These are phyloP conservation scores for Diplodia scrobiculata DNA, from an alignment of 2,329 filamentous ascomycete species.

Conservation along the genomic window DNA sequence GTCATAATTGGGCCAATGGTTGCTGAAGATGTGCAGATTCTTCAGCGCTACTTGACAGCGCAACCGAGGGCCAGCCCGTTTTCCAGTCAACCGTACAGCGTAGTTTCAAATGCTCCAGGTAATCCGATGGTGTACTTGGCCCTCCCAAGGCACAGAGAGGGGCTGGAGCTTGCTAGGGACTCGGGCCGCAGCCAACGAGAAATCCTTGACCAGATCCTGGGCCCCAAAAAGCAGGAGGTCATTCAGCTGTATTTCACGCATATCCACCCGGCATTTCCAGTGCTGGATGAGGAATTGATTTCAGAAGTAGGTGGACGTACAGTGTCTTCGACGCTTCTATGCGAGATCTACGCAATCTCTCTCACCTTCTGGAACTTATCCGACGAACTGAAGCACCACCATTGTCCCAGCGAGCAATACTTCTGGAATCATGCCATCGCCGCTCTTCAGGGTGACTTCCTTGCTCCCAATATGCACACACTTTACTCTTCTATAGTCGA, in stretches of 20 bases:
- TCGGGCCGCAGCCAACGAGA: constrained; percentile 47
- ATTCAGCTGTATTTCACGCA: constrained; percentile 52
- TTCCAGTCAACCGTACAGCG: constrained; percentile 51
- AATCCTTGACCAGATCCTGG: constrained; percentile 48
- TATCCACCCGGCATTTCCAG: constrained; percentile 45
- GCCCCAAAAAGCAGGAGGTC: constrained; percentile 44
- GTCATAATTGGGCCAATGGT: constrained; percentile 47
- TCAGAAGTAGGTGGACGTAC: constrained; percentile 41
- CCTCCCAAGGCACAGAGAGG: constrained; percentile 55
- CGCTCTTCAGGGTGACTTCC: constrained; percentile 48
- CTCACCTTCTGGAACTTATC: constrained; percentile 46
- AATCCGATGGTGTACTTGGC: constrained; percentile 49
- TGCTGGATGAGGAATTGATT: constrained; percentile 45
- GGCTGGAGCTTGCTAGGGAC: constrained; percentile 41
- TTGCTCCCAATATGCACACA: constrained; percentile 47
- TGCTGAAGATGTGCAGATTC: constrained; percentile 47
- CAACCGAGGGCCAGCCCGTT: constrained; percentile 35
- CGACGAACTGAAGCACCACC: constrained; percentile 41
- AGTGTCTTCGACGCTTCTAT: constrained; percentile 44
- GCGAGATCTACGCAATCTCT: constrained; percentile 45
- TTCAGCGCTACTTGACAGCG: constrained; percentile 46
- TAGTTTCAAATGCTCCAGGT: constrained; percentile 51
- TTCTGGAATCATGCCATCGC: constrained; percentile 49
- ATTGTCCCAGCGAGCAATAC: constrained; percentile 45
- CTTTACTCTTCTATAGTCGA: constrained; percentile 47